Base-by-base conservation (phyloP, 169 alveolate species). In the Eimeria nieschulzi region DNA sequence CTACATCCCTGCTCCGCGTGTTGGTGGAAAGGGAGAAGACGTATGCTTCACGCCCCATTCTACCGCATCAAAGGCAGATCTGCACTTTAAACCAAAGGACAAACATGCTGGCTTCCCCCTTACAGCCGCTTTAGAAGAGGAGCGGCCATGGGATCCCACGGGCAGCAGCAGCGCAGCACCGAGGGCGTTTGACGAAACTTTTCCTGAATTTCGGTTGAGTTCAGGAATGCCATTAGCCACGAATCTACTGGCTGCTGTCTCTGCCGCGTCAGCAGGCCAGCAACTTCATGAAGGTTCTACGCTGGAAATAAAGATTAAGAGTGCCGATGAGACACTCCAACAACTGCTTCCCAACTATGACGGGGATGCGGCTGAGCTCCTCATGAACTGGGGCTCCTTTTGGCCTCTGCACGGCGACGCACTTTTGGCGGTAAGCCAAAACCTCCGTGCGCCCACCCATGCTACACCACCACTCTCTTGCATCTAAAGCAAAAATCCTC, bases 1-100 rank as follows among this genome's bases (percentile, higher is more conserved):
- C 51, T 76, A 76, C 51, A 76, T 76, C n/a, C 85, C 85, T 7
- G 85, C 85, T 53, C 85, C 85, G 19, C 85, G 10, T 9, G 85
- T 51, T 19, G 85, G 85, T 33, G 54, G 17, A 56, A 19, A 5
- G 1, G 71, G 70, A 53, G 71, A 54, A 54, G 85, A 76, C 26
- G 33, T 12, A 19, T 76, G 85, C 33, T 76, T 76, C 55, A 76
- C 85, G 5, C 51, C 85, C 17, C 70, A 26, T 46, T 66, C 76
- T 0, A 19, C 51, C 51, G 10, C 23, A 19, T 53, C 54, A 17
- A 56, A 76, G 53, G 66, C 25, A 33, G 59, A 17, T 13, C 61
- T 39, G 13, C 59, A 21, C 63, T 72, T 17, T 19, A 25, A 33
- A 33, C 46, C 46, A 33, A 33, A 33, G 46, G 46, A 33, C 46